Evolutionary conservation across 208 protist species (phyloP), one percentile per base, ranked within the genome.

Genomic region (Plasmodiophora brassicae): DNA sequence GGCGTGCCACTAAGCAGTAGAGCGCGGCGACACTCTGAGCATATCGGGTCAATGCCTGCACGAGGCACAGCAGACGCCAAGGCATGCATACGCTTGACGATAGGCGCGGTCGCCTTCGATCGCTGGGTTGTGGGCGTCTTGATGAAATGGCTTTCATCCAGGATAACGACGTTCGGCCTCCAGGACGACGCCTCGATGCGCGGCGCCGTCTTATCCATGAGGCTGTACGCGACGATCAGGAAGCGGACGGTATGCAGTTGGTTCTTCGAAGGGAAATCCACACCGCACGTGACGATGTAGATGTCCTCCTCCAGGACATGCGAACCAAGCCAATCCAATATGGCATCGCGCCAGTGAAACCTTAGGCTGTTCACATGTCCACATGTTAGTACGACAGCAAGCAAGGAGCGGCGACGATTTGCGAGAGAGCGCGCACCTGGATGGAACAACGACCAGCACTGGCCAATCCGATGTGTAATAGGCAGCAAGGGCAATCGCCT

Each of bases 1-100:
- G 91, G 91, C 1, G 91, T 92, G 0, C 91, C 91, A 32, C 50
- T 86, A 1, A 92, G 91, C 28, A 92, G 53, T 28, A 92, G 0
- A 5, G 65, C 65, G 32, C 65, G 65, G n/a, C n/a, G 32, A 38
- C 32, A 5, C 65, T 32, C 65, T 78, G n/a, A 32, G 14, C 50
- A 57, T n/a, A n/a, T 57, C 25, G 50, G 20, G 25, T 57, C 25
- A 78, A 78, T n/a, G n/a, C n/a, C n/a, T n/a, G n/a, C n/a, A n/a
- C n/a, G n/a, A n/a, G n/a, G n/a, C 32, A 78, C 32, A 38, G 65
- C 32, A 78, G n/a, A 78, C n/a, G 65, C 5, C 0, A 85, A 0
- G 28, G 71, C 50, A 1, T 87, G 39, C 0, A 84, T 83, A 41
- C 43, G 25, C 43, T 78, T 28, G 10, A 91, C 28, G 0, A 92